These are phyloP conservation scores for Pseudozyma sp. DNA, from an alignment of 1,284 basidiomycete species.

Conservation along the genomic window DNA sequence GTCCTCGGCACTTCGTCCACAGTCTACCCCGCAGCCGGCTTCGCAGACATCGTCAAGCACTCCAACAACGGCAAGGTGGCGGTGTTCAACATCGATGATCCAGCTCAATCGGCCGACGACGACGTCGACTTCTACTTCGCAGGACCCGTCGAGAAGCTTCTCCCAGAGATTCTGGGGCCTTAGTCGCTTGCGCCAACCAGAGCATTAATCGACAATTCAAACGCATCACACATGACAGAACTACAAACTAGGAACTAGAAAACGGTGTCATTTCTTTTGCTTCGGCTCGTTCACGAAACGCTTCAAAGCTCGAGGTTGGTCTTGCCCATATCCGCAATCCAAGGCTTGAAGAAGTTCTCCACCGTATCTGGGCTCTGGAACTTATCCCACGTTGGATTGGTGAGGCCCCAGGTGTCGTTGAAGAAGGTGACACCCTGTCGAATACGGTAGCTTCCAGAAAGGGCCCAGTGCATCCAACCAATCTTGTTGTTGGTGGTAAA, in stretches of 20 bases:
- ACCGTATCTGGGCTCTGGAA: slow-evolving; percentile 31
- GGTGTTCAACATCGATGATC: slow-evolving; percentile 75
- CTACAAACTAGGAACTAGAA: too few species aligned
- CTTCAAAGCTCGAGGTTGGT: slow-evolving; percentile 42
- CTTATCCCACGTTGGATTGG: slow-evolving; percentile 16
- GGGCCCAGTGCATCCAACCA: slow-evolving; percentile 43
- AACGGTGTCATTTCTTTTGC: too few species aligned
- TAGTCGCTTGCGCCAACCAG: not conserved
- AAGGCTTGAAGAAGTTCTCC: slow-evolving; percentile 40
- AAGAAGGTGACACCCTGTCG: slow-evolving; percentile 19
- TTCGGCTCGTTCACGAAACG: too few species aligned
- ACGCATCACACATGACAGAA: not conserved
- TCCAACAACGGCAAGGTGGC: slow-evolving; percentile 72
- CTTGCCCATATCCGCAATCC: slow-evolving; percentile 40
- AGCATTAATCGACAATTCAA: not conserved
- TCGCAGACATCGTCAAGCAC: slow-evolving; percentile 69
- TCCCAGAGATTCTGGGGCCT: slow-evolving; percentile 19
- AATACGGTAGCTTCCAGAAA: slow-evolving; percentile 41
- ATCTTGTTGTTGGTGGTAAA: slow-evolving; percentile 49
- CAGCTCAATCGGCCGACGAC: not conserved
- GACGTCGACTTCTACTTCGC: slow-evolving; percentile 38
- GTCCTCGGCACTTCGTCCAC: slow-evolving; percentile 77
- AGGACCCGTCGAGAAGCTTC: slow-evolving; percentile 33
- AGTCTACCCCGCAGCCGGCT: slow-evolving; percentile 72
- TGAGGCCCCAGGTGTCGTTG: slow-evolving; percentile 49